Conservation (phyloP, 73 alveolate genomes). For the Tetrahymena thermophila region DNA sequence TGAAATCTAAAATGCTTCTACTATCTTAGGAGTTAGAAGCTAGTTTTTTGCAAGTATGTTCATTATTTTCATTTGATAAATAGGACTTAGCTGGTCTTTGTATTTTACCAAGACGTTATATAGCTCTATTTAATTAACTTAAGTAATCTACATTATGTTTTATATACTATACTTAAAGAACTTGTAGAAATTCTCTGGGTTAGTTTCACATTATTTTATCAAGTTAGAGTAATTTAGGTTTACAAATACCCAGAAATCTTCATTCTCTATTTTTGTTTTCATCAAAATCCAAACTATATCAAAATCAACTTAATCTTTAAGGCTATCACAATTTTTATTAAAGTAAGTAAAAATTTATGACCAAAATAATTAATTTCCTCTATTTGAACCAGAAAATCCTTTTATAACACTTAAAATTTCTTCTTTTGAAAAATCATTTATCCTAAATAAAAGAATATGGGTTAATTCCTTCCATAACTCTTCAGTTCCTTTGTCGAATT, state of each 20-base stretch:
- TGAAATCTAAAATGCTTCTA: not conserved
- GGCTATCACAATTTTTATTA: not conserved
- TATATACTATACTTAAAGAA: not conserved
- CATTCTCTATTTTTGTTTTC: not conserved
- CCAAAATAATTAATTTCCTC: not conserved
- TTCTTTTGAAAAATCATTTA: not conserved
- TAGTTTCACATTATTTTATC: not conserved
- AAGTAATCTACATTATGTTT: not conserved
- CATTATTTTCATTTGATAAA: not conserved
- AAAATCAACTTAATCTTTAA: not conserved
- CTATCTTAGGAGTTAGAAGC: not conserved
- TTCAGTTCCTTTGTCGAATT: not conserved
- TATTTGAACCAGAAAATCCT: not conserved
- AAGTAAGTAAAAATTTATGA: not conserved
- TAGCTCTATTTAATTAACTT: not conserved
- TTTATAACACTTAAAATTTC: not conserved
- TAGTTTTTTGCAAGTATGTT: not conserved
- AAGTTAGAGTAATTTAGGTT: not conserved
- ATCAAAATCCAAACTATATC: not conserved
- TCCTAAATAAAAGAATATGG: not conserved
- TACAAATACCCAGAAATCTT: not conserved
- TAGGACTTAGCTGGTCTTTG: not conserved
- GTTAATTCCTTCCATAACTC: not conserved
- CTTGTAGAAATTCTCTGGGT: not conserved
- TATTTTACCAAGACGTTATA: not conserved